These are phyloP conservation scores for Entonaema liquescens DNA, from an alignment of 495 filamentous ascomycete genomes.

Conservation along the genomic window DNA sequence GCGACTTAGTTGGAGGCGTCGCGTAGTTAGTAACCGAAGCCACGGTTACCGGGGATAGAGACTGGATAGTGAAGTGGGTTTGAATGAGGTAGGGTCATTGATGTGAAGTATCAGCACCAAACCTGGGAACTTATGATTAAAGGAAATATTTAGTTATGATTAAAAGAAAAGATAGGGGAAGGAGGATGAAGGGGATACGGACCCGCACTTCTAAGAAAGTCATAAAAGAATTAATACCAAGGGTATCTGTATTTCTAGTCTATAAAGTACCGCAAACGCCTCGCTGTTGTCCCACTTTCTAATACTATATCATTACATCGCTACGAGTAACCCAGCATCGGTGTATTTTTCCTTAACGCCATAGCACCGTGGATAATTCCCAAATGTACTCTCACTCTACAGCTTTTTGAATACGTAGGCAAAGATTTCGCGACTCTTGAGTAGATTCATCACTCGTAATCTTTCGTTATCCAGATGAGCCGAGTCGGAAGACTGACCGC, in stretches of 20 bases:
- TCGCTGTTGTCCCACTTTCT: constrained; percentile 1
- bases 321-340: background rate
- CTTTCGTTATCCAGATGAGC: constrained; percentile 97
- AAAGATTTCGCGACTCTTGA: constrained; percentile 92
- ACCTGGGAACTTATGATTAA: background rate
- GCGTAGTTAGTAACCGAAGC: background rate
- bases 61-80: background rate
- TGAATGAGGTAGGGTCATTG: background rate
- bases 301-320: background rate
- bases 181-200: background rate
- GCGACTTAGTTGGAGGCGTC: background rate
- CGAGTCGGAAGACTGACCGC: constrained; percentile 92
- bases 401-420: constrained; percentile 75
- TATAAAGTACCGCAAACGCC: constrained; percentile 22
- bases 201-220: background rate
- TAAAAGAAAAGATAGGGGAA: background rate
- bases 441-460: constrained; percentile 83
- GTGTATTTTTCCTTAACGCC: background rate
- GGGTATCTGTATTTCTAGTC: constrained; percentile 34
- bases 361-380: background rate
- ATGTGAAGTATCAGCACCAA: background rate
- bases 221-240: background rate
- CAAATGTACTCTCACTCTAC: constrained; percentile 24
- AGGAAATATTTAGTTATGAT: background rate
- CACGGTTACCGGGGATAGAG: background rate